Conservation (phyloP, 179 eudicot species). For the Monotropa hypopitys region DNA sequence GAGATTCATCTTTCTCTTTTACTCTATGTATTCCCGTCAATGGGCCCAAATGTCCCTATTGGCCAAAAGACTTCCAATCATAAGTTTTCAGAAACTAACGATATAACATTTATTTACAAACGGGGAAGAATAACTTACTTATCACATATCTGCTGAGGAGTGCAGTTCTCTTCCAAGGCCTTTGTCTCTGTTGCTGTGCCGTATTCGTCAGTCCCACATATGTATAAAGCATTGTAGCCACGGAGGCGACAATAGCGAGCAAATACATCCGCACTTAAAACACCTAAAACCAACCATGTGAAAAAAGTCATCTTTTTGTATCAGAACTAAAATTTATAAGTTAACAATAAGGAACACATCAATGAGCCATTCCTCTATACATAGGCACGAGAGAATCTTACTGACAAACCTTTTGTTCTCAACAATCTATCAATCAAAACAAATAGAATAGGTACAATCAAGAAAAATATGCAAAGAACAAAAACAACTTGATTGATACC, state of each 20-base stretch:
- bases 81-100: no score
- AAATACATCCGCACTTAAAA: conserved; percentile 80
- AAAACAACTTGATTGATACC: no score
- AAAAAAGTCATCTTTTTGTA: not conserved
- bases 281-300: conserved; percentile 28
- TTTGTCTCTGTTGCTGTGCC: conserved; percentile 86
- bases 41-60: not conserved
- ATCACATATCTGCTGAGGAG: conserved; percentile 71
- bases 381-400: not conserved
- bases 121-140: conserved; percentile 25
- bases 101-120: not conserved
- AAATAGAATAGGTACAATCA: not conserved
- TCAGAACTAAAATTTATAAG: not conserved
- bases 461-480: not conserved
- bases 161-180: conserved; percentile 73
- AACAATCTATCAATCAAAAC: not conserved
- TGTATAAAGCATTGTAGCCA: conserved; percentile 52
- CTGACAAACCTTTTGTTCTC: not conserved
- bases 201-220: conserved; percentile 85
- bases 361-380: not conserved
- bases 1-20: not conserved
- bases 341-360: not conserved
- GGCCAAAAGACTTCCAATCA: no score
- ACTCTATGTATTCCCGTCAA: not conserved
- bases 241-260: conserved; percentile 68